Evolutionary conservation across 2,329 filamentous ascomycete genomes (phyloP).

Genomic region (Monosporascus sp.): DNA sequence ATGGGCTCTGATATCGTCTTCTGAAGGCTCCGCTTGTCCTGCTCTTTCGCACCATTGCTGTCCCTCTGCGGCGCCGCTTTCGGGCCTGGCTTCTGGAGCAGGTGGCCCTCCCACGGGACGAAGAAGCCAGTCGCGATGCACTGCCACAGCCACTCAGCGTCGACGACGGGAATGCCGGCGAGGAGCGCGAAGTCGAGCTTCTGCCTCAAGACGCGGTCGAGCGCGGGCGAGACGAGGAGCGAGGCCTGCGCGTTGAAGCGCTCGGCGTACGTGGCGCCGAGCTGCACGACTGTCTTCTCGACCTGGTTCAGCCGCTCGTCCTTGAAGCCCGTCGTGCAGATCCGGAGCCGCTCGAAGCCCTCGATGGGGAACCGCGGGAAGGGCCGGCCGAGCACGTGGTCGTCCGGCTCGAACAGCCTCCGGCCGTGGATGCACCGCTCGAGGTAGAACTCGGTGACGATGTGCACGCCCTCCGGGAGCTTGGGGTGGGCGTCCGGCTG

Average conservation of each 20-base stretch:
- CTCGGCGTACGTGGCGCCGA: conserved; percentile 80
- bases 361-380: conserved; percentile 66
- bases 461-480: conserved; percentile 35
- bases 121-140: conserved; percentile 59
- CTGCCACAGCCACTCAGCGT: conserved; percentile 77
- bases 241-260: conserved; percentile 67
- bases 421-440: conserved; percentile 82
- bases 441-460: conserved; percentile 88
- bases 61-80: conserved; percentile 3
- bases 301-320: conserved; percentile 84
- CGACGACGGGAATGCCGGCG: conserved; percentile 77
- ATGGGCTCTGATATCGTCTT: conserved; percentile 16
- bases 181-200: conserved; percentile 74
- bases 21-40: conserved; percentile 11
- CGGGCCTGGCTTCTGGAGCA: conserved; percentile 41
- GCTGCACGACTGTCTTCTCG: conserved; percentile 66
- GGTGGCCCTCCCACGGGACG: conserved; percentile 39
- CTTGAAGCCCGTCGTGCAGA: conserved; percentile 79
- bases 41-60: conserved; percentile 10
- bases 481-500: conserved; percentile 40
- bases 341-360: conserved; percentile 63
- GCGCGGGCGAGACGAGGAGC: conserved; percentile 67
- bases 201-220: conserved; percentile 56
- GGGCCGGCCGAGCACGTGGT: conserved; percentile 71
- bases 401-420: conserved; percentile 61